A percentile compares a stretch with the other conserved stretches of the same genome.
Conservation (phyloP, 345 rosid species). For the Salix suchowensis region DNA sequence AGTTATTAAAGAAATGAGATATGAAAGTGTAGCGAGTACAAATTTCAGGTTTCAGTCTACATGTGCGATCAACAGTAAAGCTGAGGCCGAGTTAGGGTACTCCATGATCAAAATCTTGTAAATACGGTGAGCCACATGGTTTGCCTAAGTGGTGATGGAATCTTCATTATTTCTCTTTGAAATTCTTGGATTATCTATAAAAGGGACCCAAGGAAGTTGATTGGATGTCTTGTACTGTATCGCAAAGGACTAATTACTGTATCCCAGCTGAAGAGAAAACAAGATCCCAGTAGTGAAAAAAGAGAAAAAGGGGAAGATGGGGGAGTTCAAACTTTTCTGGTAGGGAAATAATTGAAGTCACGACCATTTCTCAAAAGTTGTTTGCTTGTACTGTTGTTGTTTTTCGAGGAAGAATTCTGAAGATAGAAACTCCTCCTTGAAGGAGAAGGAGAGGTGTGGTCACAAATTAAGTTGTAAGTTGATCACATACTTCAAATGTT, state of each 20-base stretch:
- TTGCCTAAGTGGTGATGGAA: neutral
- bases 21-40: too few relatives aligned
- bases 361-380: too few relatives aligned
- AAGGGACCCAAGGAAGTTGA: neutral
- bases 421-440: neutral
- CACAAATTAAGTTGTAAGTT: neutral
- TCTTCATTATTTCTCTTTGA: neutral
- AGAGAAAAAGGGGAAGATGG: neutral
- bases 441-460: neutral
- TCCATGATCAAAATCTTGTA: too few relatives aligned
- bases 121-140: too few relatives aligned
- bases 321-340: neutral
- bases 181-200: neutral
- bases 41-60: too few relatives aligned
- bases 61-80: too few relatives aligned
- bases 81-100: too few relatives aligned
- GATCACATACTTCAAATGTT: neutral
- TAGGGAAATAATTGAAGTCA: neutral
- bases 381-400: too few relatives aligned
- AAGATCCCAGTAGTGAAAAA: neutral
- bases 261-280: neutral
- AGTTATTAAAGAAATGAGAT: too few relatives aligned
- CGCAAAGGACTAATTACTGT: neutral
- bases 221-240: neutral
- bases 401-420: too few relatives aligned